A percentile compares a stretch with the other conserved stretches of the same genome.
Conservation (phyloP, 129 eudicot genomes). For the Dittrichia graveolens region DNA sequence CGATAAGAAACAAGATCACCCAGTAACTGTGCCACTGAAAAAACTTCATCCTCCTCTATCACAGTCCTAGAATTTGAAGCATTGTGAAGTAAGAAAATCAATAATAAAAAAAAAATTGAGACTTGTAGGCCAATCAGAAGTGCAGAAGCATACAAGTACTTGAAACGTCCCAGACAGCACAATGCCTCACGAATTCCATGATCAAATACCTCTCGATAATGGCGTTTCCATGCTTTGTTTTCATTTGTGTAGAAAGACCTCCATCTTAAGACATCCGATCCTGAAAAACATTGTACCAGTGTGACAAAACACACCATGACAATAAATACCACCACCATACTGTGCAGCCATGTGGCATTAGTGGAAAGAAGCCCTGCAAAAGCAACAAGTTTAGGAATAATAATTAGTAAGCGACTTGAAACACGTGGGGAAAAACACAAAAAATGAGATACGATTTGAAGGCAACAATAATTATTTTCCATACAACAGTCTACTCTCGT, state of each 20-base stretch:
- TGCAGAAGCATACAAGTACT: slow-evolving; percentile 61
- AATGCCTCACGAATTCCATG: slow-evolving; percentile 83
- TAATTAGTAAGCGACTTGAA: slow-evolving; percentile 20
- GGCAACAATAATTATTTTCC: background rate
- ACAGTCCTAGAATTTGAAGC: slow-evolving; percentile 39
- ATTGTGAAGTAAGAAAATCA: background rate
- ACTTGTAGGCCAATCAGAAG: slow-evolving; percentile 19
- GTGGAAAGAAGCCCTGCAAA: slow-evolving; percentile 46
- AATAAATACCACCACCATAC: slow-evolving; percentile 40
- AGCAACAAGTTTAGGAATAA: slow-evolving; percentile 17
- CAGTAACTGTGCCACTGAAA: slow-evolving; percentile 68
- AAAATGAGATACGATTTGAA: background rate
- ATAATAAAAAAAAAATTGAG: slow-evolving; percentile 5
- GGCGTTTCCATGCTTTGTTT: slow-evolving; percentile 68
- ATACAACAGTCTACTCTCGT: slow-evolving; percentile 10
- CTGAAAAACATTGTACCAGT: slow-evolving; percentile 55
- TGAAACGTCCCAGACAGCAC: slow-evolving; percentile 78
- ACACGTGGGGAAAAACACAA: background rate
- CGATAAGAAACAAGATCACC: slow-evolving; percentile 86
- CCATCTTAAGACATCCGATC: slow-evolving; percentile 78
- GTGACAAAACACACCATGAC: slow-evolving; percentile 50
- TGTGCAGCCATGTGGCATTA: slow-evolving; percentile 38
- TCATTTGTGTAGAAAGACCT: slow-evolving; percentile 63
- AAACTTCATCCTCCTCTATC: slow-evolving; percentile 76
- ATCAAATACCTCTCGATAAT: slow-evolving; percentile 74